Conservation (phyloP, 345 rosid genomes). For the Hibiscus mutabilis region DNA sequence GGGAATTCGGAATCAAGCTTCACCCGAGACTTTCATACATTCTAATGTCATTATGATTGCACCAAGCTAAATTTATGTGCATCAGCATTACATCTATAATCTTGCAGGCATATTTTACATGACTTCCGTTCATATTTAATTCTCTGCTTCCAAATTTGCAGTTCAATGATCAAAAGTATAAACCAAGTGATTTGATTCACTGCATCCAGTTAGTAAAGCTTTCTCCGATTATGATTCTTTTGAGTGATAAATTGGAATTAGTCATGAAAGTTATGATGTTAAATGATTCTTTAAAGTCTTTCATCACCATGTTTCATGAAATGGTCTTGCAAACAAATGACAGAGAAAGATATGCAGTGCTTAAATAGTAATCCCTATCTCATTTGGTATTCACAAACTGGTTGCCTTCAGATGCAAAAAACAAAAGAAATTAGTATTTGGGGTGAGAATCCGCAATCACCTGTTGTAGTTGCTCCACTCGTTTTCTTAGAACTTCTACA, state of each 20-base stretch:
- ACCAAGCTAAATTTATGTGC: not conserved
- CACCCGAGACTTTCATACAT: not conserved
- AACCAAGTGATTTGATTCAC: not conserved
- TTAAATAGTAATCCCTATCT: not conserved
- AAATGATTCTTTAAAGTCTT: not conserved
- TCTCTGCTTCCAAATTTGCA: not conserved
- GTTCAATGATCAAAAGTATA: not conserved
- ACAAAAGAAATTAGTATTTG: not conserved
- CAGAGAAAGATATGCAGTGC: not conserved
- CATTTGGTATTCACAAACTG: not conserved
- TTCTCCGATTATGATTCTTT: not conserved
- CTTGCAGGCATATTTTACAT: not conserved
- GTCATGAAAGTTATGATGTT: not conserved
- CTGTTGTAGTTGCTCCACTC: conserved; percentile 52
- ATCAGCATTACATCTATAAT: not conserved
- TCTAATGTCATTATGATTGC: not conserved
- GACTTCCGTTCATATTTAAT: not conserved
- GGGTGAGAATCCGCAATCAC: conserved; percentile 16
- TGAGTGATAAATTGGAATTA: not conserved
- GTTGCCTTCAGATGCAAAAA: not conserved
- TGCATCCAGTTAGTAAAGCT: not conserved
- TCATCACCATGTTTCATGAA: not conserved
- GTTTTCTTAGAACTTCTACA: conserved; percentile 38
- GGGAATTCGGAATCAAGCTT: not conserved
- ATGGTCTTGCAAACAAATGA: not conserved